Conservation (phyloP, 73 alveolate species). For the Blepharisma japonicum region DNA sequence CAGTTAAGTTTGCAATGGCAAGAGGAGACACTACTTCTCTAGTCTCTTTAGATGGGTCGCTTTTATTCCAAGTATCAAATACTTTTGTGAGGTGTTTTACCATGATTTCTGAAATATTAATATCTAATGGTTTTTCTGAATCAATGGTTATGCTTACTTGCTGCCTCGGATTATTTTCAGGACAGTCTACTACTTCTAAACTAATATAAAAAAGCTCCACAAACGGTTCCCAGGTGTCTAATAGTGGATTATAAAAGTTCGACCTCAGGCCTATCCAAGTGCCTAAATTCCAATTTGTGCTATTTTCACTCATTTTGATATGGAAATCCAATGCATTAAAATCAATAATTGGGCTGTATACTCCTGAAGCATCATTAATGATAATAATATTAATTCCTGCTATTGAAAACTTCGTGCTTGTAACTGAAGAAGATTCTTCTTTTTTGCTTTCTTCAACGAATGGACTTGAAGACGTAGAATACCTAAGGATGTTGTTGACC, state of each 20-base stretch:
- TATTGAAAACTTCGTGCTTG: background rate
- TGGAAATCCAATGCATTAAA: background rate
- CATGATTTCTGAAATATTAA: conserved; percentile 8
- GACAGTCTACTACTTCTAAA: background rate
- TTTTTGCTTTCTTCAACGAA: no score
- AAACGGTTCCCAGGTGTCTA: conserved; percentile 28
- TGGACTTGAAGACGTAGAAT: no score
- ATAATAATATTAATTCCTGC: conserved; percentile 19
- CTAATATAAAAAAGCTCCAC: background rate
- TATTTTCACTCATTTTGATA: no score
- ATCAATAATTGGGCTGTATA: conserved; percentile 7
- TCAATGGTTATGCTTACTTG: background rate
- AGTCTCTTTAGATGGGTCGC: background rate
- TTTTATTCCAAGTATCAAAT: background rate
- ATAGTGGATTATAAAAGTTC: conserved; percentile 10
- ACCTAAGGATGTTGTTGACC: no score
- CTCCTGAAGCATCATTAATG: background rate
- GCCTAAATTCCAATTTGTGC: no score
- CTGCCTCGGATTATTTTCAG: background rate
- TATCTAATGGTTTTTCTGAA: background rate
- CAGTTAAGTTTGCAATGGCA: background rate
- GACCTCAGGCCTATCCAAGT: background rate
- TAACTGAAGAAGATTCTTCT: background rate
- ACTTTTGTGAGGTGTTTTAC: background rate
- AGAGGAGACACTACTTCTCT: background rate